Evolutionary conservation across 257 asterid species (phyloP), one percentile per base, ranked within the genome.

Genomic region (Schizonepeta tenuifolia): DNA sequence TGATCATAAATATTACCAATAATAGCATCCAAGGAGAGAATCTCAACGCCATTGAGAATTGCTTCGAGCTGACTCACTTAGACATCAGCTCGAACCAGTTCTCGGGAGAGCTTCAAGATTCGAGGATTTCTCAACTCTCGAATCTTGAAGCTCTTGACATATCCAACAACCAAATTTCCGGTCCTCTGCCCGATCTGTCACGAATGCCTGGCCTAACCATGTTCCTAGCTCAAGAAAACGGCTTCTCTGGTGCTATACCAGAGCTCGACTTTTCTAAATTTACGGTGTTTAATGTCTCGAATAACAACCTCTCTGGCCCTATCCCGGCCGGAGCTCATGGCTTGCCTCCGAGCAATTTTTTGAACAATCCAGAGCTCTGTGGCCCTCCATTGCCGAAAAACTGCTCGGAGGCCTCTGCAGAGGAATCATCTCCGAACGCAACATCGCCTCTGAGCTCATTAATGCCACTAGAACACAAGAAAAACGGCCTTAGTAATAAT

Each of bases 301-400:
- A 66, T 53, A 88, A 88, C 77, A 72, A 78, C 57, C 65, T 88
- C 69, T 66, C 68, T 13, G 95, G 95, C 46, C 53, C 55, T 9
- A 80, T 88, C 13, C 95, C 95, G 0, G 35, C 2, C 24, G 78
- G 77, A 1, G 87, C 83, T 17, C 63, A n/a, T 44, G 81, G 66
- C 53, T 67, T 81, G 44, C 69, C 79, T 0, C 41, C 56, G 0
- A 74, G 74, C 35, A 82, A 87, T 62, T 88, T 81, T 74, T 2
- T 44, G 35, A 28, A 69, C 33, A 88, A 88, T 71, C 88, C 82
- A 31, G 28, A 41, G 22, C 66, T 88, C 38, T 88, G 92, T 21
- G 95, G 92, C 13, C 49, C 63, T 5, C 92, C 89, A 0, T 66
- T 89, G 74, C 84, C 87, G 0, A 73, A 73, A 49, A 71, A 21